These are phyloP conservation scores for Vanderwaltozyma verrucispora DNA, from an alignment of 805 yeast genomes.

Conservation along the genomic window DNA sequence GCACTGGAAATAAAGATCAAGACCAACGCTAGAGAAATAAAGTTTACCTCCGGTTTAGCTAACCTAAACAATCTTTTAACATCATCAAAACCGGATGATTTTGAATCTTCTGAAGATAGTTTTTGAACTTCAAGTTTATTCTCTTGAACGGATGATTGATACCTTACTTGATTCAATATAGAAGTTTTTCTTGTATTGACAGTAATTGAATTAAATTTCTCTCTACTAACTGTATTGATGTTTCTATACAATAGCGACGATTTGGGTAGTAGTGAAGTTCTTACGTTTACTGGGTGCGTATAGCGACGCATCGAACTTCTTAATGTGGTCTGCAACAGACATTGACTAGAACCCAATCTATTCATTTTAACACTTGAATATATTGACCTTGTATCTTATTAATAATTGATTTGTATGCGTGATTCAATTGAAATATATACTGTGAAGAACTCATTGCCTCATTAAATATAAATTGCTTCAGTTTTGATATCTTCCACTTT, in stretches of 20 bases:
- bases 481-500: too few relatives aligned
- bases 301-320: not conserved
- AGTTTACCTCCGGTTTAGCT: slow-evolving; percentile 46
- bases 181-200: not conserved
- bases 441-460: too few relatives aligned
- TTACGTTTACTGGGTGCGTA: not conserved
- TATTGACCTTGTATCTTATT: too few relatives aligned
- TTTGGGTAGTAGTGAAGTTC: not conserved
- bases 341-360: not conserved
- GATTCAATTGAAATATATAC: too few relatives aligned
- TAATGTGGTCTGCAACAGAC: not conserved
- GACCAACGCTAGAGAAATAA: slow-evolving; percentile 50
- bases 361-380: not conserved
- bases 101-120: slow-evolving; percentile 26
- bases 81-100: slow-evolving; percentile 10
- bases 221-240: too few relatives aligned
- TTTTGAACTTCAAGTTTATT: slow-evolving; percentile 3
- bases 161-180: not conserved
- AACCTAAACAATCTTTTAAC: slow-evolving; percentile 39
- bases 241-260: too few relatives aligned
- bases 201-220: too few relatives aligned
- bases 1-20: slow-evolving; percentile 64
- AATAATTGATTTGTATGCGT: too few relatives aligned
- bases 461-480: too few relatives aligned
- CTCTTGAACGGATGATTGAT: not conserved